Evolutionary conservation across 805 yeast species (phyloP), one percentile per base, ranked within the genome.

Genomic region (Lipomyces starkeyi): DNA sequence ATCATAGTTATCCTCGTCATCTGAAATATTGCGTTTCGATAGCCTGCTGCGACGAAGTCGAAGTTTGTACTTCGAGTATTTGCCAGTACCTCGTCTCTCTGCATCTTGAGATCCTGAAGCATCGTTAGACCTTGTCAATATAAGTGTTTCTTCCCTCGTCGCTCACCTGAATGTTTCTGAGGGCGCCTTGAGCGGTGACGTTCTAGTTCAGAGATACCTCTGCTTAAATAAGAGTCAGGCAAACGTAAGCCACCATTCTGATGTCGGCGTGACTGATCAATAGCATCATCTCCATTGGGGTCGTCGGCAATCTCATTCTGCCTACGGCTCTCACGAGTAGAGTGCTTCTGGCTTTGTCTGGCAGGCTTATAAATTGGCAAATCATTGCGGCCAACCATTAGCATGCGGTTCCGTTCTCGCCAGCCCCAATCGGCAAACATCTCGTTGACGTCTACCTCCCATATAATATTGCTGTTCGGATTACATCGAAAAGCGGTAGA

Each of bases 401-500:
- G 55, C 49, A 37, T 43, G n/a, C 66, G 65, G 35, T 64, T 62
- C 29, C 71, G 71, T 37, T 67, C 64, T 17, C 73, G 67, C 73
- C 73, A 71, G 49, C 69, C 71, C 60, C 58, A 56, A 43, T 71
- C 73, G 5, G 66, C 73, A 59, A 67, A 66, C 59, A 67, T 25
- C 58, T 71, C 73, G 32, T 57, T 35, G 25, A 64, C 65, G 40
- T 69, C 71, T 11, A 70, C 68, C 53, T 69, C 73, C 73, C 73
- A 71, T 2, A 70, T 27, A 20, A 70, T 37, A 29, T 34, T 40
- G 8, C 27, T n/a, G n/a, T 54, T 57, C 17, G 62, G 64, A 22
- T 66, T 63, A 8, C 49, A 58, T 27, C 59, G 49, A 22, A 22
- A 55, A 3, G 62, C 58, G 7, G 67, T 67, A 14, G 73, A 66